These are phyloP conservation scores for Phlyctochytrium planicorne DNA, from an alignment of 192 early-diverging fungal species.

Conservation along the genomic window DNA sequence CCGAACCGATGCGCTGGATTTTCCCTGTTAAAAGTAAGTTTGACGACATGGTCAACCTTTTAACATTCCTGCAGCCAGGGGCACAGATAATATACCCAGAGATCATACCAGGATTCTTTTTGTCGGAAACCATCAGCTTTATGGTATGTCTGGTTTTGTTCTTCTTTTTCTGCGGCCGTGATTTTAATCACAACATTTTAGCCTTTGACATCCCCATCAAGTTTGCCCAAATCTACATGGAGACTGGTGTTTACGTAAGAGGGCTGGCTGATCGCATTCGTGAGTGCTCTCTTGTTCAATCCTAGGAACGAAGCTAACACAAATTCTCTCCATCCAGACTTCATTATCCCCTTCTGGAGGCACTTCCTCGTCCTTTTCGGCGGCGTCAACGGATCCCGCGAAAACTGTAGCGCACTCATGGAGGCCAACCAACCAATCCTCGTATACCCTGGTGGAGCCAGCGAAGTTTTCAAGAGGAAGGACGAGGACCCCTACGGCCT, in stretches of 20 bases:
- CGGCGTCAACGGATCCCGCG: slow-evolving; percentile 13
- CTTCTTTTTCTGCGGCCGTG: neutral
- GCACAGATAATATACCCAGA: neutral
- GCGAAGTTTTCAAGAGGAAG: slow-evolving; percentile 25
- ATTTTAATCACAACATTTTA: neutral
- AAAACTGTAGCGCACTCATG: slow-evolving; percentile 27
- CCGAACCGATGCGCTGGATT: neutral
- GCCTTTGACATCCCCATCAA: slow-evolving; percentile 22
- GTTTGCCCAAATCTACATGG: slow-evolving; percentile 18
- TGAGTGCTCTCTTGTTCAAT: neutral
- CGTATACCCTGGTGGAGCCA: slow-evolving; percentile 28
- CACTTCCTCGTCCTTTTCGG: slow-evolving; percentile 17
- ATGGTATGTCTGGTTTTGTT: neutral
- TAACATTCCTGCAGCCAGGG: too few species aligned
- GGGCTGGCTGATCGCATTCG: slow-evolving; percentile 26
- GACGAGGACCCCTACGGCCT: slow-evolving; percentile 10
- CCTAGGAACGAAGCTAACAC: neutral
- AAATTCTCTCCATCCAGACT: slow-evolving; percentile 4
- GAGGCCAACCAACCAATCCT: slow-evolving; percentile 14
- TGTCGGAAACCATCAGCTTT: slow-evolving; percentile 32
- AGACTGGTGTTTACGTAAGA: slow-evolving; percentile 30
- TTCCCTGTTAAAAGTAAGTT: neutral
- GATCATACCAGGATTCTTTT: slow-evolving; percentile 18
- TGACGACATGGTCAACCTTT: too few species aligned
- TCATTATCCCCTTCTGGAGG: slow-evolving; percentile 25